Conservation (phyloP, 2,329 filamentous ascomycete genomes). For the Paraphoma sp. region DNA sequence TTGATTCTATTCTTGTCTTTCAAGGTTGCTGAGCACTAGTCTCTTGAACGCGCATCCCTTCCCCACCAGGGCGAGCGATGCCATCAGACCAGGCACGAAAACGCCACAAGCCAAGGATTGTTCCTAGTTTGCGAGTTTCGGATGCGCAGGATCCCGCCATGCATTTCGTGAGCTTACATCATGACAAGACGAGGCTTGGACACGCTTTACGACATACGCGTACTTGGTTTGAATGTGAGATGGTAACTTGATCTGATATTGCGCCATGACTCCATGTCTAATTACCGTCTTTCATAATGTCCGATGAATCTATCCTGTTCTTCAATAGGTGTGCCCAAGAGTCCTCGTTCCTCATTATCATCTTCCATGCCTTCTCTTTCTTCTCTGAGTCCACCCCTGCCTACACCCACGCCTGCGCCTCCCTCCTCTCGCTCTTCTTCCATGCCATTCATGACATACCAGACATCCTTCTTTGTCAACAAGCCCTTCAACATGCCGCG, state of each 20-base stretch:
- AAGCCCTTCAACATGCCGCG: conserved; percentile 82
- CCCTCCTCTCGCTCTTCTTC: conserved; percentile 48
- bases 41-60: conserved; percentile 2
- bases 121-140: neutral
- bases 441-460: conserved; percentile 80
- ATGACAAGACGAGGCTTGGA: neutral
- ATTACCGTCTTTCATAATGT: conserved; percentile 10
- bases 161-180: neutral
- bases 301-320: conserved; percentile 29
- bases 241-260: neutral
- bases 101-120: conserved; percentile 2
- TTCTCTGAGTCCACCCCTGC: conserved; percentile 44
- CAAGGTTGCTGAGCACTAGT: neutral
- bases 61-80: neutral
- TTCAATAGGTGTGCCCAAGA: conserved; percentile 39
- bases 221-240: neutral
- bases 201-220: neutral
- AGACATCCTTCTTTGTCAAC: conserved; percentile 96
- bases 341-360: conserved; percentile 49
- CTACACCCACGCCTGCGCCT: conserved; percentile 44
- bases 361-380: conserved; percentile 34
- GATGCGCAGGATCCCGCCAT: neutral
- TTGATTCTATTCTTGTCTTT: conserved; percentile 6
- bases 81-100: neutral
- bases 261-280: conserved; percentile 4